Evolutionary conservation across 805 yeast genomes (phyloP), one percentile per base, ranked within the genome.

Genomic region (Limtongia smithiae): DNA sequence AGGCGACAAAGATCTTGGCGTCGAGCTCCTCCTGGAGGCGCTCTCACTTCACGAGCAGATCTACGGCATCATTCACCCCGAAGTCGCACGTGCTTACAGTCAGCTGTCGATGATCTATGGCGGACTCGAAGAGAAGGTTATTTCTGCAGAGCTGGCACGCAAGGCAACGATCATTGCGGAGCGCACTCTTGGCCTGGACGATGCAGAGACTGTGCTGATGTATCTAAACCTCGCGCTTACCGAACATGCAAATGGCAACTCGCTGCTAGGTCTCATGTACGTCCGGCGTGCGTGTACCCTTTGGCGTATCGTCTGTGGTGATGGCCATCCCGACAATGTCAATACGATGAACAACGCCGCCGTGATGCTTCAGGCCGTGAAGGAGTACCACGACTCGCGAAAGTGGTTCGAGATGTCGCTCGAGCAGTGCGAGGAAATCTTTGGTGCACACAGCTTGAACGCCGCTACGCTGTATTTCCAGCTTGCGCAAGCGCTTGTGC

Each of bases 141-240:
- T 79, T 57, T 89, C 96, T 11, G 73, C 80, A 44, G 76, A 74
- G 11, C 71, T 78, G 57, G 78, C 82, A 15, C 79, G 93, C 59
- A 82, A 79, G 64, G 79, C 96, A 1, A 76, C 81, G 54, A 71
- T 79, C 34, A 79, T 89, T 53, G 74, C 82, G 51, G 97, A 91
- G 72, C 81, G 97, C 69, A 75, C 81, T 11, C 67, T 72, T 44
- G 98, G 98, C 54, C 67, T 81, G 55, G 97, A 91, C 63, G 78
- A 93, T 12, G 78, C 77, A 61, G 91, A 88, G 56, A 77, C 90
- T 22, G 67, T 87, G 33, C 76, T 87, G 57, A 72, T 86, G 35
- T 78, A 83, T 64, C 74, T 82, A 60, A 88, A 87, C 67, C 70
- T 90, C 58, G 94, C 93, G 1, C 77, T 74, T 62, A 75, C 77